Conservation (phyloP, 2,329 filamentous ascomycete genomes). For the Metarhizium sp. region DNA sequence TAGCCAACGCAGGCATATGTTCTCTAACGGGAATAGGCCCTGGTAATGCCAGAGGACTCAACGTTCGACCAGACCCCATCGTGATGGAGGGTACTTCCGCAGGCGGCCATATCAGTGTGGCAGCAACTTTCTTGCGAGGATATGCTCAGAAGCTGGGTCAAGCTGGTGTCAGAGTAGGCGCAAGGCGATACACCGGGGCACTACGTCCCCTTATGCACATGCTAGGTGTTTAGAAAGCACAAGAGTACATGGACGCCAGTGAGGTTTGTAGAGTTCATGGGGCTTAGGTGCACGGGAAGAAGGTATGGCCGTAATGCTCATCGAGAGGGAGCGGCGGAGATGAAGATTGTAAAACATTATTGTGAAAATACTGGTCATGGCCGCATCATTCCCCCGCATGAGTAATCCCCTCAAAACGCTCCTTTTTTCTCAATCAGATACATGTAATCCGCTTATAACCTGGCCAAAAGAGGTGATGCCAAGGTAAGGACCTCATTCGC, state of each 20-base stretch:
- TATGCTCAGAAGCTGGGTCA: too few relatives aligned
- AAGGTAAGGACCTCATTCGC: slow-evolving; percentile 34
- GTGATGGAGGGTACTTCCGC: too few relatives aligned
- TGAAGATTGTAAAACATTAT: not conserved
- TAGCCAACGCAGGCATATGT: too few relatives aligned
- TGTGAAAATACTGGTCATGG: not conserved
- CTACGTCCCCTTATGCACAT: slow-evolving; percentile 2
- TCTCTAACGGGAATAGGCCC: too few relatives aligned
- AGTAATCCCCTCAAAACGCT: too few relatives aligned
- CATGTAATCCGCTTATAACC: not conserved
- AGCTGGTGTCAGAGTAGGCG: too few relatives aligned
- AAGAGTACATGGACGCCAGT: not conserved
- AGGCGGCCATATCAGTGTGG: too few relatives aligned
- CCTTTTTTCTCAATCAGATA: not conserved
- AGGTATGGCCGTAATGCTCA: not conserved
- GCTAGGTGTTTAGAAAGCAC: not conserved
- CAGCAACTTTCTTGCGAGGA: too few relatives aligned
- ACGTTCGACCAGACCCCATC: too few relatives aligned
- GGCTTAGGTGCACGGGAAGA: not conserved
- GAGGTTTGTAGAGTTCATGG: slow-evolving; percentile 1
- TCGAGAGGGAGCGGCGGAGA: not conserved
- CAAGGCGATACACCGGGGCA: too few relatives aligned
- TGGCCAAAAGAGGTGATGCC: slow-evolving; percentile 4
- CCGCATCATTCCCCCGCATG: too few relatives aligned
- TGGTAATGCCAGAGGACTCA: too few relatives aligned